Evolutionary conservation across 2,329 filamentous ascomycete species (phyloP).

Genomic region (Fusarium sp.): DNA sequence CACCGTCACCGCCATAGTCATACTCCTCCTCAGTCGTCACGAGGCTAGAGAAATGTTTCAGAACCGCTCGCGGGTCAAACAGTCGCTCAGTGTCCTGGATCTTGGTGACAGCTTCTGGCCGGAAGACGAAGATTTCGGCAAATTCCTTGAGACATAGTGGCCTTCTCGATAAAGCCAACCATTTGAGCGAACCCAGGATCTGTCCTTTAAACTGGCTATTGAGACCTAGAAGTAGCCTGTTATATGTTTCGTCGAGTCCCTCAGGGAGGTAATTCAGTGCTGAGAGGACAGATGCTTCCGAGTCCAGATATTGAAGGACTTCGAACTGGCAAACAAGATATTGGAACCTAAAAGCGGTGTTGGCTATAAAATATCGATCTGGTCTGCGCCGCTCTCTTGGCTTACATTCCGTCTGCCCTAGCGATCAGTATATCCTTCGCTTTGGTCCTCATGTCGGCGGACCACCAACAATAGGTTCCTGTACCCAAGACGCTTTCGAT

Average conservation of each 20-base stretch:
- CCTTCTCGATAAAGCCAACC: neutral
- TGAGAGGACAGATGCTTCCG: neutral
- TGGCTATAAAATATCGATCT: accelerated
- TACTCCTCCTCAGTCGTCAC: neutral
- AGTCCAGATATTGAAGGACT: neutral
- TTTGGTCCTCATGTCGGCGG: accelerated
- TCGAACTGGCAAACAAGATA: neutral
- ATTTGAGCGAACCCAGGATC: neutral
- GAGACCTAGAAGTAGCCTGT: accelerated
- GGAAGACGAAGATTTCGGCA: neutral
- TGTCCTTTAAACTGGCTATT: accelerated
- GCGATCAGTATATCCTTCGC: neutral
- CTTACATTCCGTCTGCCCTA: neutral
- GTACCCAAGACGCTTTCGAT: accelerated
- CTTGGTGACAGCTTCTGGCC: accelerated
- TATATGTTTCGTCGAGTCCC: accelerated
- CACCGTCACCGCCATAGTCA: too few relatives aligned
- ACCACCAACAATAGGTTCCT: accelerated
- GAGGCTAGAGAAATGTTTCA: neutral
- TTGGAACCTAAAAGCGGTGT: neutral
- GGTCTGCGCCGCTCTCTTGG: accelerated
- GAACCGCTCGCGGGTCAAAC: accelerated
- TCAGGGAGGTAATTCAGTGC: accelerated
- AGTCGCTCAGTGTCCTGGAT: accelerated
- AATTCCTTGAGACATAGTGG: accelerated